Evolutionary conservation across 2,329 filamentous ascomycete genomes (phyloP).

Genomic region (Mycocentrospora acerina): DNA sequence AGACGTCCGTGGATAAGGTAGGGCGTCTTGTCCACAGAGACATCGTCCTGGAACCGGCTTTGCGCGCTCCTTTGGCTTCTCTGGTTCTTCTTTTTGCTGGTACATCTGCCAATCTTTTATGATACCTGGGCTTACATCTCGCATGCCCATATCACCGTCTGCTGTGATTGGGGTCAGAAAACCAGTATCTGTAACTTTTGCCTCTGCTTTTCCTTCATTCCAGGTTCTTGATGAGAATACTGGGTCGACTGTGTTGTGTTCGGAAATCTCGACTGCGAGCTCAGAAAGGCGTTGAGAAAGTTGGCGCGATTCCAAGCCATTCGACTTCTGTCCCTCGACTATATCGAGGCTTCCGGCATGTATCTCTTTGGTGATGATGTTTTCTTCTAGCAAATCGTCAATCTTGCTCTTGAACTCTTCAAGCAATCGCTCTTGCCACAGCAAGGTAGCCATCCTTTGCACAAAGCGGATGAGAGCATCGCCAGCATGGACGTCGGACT

Average conservation of each 20-base stretch:
- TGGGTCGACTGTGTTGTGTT: not conserved
- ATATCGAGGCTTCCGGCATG: slow-evolving; percentile 17
- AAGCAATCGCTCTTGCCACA: slow-evolving; percentile 23
- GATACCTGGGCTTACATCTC: slow-evolving; percentile 1
- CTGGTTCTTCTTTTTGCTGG: slow-evolving; percentile 2
- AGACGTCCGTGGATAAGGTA: not conserved
- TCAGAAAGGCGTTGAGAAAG: slow-evolving; percentile 6
- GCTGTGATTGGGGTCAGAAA: slow-evolving; percentile 14
- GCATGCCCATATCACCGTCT: slow-evolving; percentile 19
- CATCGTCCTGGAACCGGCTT: slow-evolving; percentile 11
- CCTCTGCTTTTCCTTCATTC: slow-evolving; percentile 11
- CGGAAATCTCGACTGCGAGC: slow-evolving; percentile 1
- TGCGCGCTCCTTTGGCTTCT: not conserved
- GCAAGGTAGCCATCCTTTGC: slow-evolving; percentile 18
- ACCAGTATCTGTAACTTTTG: slow-evolving; percentile 7
- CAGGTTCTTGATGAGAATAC: no score
- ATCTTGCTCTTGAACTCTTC: slow-evolving; percentile 36
- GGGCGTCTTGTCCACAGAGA: slow-evolving; percentile 22
- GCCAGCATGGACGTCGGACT: slow-evolving; percentile 34
- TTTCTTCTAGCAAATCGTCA: slow-evolving; percentile 29
- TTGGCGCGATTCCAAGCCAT: not conserved
- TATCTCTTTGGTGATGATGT: slow-evolving; percentile 27
- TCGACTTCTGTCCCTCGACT: slow-evolving; percentile 3
- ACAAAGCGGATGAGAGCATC: slow-evolving; percentile 46
- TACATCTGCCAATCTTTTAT: no score